phyloP scores from a whole-genome alignment of 192 early-diverging fungal genomes.

The Spizellomyces sp. region DNA sequence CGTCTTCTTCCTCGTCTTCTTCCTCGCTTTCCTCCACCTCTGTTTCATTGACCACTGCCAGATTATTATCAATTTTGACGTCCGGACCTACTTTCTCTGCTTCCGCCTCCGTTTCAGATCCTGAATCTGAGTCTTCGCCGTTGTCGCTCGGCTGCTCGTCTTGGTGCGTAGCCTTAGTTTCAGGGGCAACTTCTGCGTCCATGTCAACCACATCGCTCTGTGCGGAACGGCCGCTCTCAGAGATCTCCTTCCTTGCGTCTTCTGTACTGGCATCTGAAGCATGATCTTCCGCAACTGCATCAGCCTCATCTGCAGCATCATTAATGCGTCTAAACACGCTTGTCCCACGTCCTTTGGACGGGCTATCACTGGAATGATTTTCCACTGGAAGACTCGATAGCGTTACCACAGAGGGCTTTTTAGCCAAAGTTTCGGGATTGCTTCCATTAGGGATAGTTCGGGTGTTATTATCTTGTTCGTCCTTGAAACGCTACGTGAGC shows the following conservation, averaged over 20 bases:
- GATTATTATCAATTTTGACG: background rate
- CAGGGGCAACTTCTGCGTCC: background rate
- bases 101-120: background rate
- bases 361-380: no score
- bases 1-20: background rate
- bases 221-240: background rate
- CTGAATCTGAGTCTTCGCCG: background rate
- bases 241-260: background rate
- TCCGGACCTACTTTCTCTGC: background rate
- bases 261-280: background rate
- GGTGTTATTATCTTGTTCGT: no score
- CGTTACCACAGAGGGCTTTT: no score
- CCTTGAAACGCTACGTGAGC: no score
- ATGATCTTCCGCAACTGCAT: background rate
- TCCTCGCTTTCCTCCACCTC: conserved; percentile 7
- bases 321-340: no score
- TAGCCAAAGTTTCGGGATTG: no score
- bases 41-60: background rate
- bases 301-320: no score
- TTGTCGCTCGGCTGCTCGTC: background rate
- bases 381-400: no score
- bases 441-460: no score
- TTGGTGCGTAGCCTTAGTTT: background rate
- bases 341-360: no score
- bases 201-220: background rate